Conservation (phyloP, 495 filamentous ascomycete genomes). For the Podospora anserina region DNA sequence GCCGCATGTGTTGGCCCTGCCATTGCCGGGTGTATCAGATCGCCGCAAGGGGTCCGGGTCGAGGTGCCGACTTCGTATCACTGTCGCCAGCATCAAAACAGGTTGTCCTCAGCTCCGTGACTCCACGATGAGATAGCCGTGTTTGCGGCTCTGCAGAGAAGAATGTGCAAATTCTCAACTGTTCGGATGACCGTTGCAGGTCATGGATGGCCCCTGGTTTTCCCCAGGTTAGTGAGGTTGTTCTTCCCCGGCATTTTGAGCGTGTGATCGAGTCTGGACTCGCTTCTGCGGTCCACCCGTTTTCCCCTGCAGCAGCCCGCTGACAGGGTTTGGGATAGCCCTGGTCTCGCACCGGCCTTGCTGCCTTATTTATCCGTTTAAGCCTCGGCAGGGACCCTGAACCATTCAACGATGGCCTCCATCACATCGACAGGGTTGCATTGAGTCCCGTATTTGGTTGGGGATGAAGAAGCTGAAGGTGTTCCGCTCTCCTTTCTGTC, state of each 20-base stretch:
- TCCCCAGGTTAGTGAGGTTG: conserved; percentile 11
- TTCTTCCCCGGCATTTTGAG: conserved; percentile 7
- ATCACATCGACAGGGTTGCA: conserved; percentile 1
- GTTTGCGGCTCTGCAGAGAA: neutral
- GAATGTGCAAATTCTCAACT: neutral
- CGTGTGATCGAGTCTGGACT: conserved; percentile 10
- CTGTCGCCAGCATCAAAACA: too few relatives aligned
- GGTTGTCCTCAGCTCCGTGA: too few relatives aligned
- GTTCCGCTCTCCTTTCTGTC: neutral
- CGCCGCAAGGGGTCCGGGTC: neutral
- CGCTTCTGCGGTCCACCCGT: neutral
- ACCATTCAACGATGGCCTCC: conserved; percentile 7
- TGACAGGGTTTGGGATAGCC: neutral
- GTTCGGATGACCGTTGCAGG: conserved; percentile 3
- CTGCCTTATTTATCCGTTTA: conserved; percentile 11
- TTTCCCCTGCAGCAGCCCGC: neutral
- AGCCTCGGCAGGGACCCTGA: conserved; percentile 10
- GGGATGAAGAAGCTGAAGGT: neutral
- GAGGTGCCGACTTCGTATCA: neutral
- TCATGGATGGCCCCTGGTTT: conserved; percentile 18
- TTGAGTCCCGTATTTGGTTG: neutral
- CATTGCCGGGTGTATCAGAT: conserved; percentile 3
- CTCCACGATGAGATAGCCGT: too few relatives aligned
- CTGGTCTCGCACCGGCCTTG: conserved; percentile 9
- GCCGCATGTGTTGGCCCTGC: neutral